A percentile compares a stretch with the other conserved stretches of the same genome.
Conservation (phyloP, 2,329 filamentous ascomycete species). For the Aspergillus spinulosporus region DNA sequence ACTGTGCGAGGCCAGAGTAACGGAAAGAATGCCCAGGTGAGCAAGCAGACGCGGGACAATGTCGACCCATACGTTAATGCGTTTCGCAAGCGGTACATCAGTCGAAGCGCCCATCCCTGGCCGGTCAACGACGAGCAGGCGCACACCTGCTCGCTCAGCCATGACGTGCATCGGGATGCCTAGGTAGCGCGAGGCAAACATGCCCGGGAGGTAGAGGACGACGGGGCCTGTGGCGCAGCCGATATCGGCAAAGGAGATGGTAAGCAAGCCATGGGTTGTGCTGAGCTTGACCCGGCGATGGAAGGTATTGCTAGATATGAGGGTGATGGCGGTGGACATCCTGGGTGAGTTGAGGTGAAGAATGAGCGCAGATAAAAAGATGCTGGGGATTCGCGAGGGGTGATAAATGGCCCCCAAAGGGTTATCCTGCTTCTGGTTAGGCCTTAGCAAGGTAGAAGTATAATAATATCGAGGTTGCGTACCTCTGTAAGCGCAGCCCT, state of each 20-base stretch:
- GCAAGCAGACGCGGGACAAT: conserved; percentile 42
- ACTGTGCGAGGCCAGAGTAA: conserved; percentile 44
- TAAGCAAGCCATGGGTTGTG: conserved; percentile 21
- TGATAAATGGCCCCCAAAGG: too few species aligned
- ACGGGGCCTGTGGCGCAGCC: conserved; percentile 17
- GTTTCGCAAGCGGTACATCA: conserved; percentile 35
- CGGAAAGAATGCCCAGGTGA: conserved; percentile 31
- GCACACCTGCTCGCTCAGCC: conserved; percentile 26
- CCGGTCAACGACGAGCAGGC: conserved; percentile 28
- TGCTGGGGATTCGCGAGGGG: too few species aligned
- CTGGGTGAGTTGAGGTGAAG: too few species aligned
- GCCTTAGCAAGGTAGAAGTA: too few species aligned
- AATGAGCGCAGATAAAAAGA: too few species aligned
- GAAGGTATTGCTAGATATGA: conserved; percentile 12
- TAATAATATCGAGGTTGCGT: too few species aligned
- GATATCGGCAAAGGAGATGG: conserved; percentile 26
- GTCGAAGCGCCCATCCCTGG: conserved; percentile 43
- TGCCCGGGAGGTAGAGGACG: conserved; percentile 28
- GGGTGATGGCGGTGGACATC: too few species aligned
- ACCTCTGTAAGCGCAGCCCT: too few species aligned
- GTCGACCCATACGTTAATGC: conserved; percentile 45
- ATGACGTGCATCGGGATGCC: conserved; percentile 25
- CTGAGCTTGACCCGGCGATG: conserved; percentile 25
- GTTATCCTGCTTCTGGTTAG: too few species aligned
- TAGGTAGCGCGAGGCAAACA: conserved; percentile 30